These are phyloP conservation scores for Melampsora americana DNA, from an alignment of 1,284 basidiomycete species.

Conservation along the genomic window DNA sequence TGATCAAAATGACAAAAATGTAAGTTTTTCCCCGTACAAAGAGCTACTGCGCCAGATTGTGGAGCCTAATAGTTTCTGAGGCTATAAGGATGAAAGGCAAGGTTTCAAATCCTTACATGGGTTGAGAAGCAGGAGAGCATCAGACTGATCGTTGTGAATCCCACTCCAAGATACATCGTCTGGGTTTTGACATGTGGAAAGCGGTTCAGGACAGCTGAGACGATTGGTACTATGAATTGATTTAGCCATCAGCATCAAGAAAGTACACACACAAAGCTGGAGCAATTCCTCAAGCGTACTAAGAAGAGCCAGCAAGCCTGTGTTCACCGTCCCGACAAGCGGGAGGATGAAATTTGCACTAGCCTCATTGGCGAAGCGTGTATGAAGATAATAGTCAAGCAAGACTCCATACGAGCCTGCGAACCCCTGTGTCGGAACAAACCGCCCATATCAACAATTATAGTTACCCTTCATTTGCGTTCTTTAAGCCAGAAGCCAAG, in stretches of 20 bases:
- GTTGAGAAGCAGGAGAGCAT: slow-evolving; percentile 34
- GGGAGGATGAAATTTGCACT: slow-evolving; percentile 29
- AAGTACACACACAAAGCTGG: not conserved
- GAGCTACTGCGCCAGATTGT: not conserved
- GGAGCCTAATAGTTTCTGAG: not conserved
- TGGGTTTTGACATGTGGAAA: slow-evolving; percentile 18
- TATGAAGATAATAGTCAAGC: slow-evolving; percentile 36
- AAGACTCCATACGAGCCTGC: slow-evolving; percentile 40
- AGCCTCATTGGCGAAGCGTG: slow-evolving; percentile 30
- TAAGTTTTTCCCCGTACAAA: not conserved
- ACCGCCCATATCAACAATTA: no score
- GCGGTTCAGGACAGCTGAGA: slow-evolving; percentile 26
- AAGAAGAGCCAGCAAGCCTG: slow-evolving; percentile 34
- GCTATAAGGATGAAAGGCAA: not conserved
- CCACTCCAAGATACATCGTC: slow-evolving; percentile 22
- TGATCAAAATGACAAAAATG: not conserved
- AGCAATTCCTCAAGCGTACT: slow-evolving; percentile 10
- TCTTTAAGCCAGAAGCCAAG: no score
- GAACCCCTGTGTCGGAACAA: slow-evolving; percentile 25
- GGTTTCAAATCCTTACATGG: slow-evolving; percentile 8
- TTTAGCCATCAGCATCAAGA: not conserved
- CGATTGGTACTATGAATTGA: slow-evolving; percentile 20
- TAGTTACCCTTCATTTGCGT: no score
- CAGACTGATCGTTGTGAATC: slow-evolving; percentile 20
- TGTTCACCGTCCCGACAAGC: slow-evolving; percentile 42